Conservation (phyloP, 1,284 basidiomycete species). For the Tilletiaria anomala region DNA sequence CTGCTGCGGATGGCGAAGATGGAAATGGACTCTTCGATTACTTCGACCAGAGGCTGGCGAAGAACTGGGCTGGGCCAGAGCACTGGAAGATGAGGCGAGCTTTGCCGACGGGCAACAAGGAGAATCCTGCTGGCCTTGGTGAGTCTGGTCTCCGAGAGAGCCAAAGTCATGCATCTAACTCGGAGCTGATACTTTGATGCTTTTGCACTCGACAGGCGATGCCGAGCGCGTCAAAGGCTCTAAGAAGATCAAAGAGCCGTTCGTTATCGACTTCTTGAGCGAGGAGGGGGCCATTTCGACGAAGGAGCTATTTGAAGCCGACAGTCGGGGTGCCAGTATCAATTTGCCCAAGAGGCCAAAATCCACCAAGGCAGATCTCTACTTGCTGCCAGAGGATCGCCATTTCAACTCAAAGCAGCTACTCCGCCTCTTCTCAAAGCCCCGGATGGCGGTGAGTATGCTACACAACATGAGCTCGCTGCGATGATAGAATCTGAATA, state of each 20-base stretch:
- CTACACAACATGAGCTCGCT: too few species aligned
- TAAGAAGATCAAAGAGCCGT: conserved; percentile 50
- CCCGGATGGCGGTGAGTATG: conserved; percentile 21
- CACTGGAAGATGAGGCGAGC: conserved; percentile 69
- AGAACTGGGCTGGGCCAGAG: conserved; percentile 96
- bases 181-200: too few species aligned
- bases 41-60: conserved; percentile 75
- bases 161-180: too few species aligned
- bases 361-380: conserved; percentile 47
- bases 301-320: conserved; percentile 59
- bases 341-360: conserved; percentile 40
- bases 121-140: neutral
- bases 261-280: conserved; percentile 71
- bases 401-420: conserved; percentile 84
- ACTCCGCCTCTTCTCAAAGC: conserved; percentile 84
- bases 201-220: neutral
- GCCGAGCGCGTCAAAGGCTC: neutral
- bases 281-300: conserved; percentile 49
- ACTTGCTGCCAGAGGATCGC: conserved; percentile 86
- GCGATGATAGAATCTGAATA: too few species aligned
- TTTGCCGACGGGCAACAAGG: conserved; percentile 6
- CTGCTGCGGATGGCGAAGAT: conserved; percentile 7
- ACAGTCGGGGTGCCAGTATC: conserved; percentile 37
- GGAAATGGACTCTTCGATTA: conserved; percentile 54
- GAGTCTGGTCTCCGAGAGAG: too few species aligned